phyloP scores from a whole-genome alignment of 208 protist species.

The Trypanosoma melophagium region DNA sequence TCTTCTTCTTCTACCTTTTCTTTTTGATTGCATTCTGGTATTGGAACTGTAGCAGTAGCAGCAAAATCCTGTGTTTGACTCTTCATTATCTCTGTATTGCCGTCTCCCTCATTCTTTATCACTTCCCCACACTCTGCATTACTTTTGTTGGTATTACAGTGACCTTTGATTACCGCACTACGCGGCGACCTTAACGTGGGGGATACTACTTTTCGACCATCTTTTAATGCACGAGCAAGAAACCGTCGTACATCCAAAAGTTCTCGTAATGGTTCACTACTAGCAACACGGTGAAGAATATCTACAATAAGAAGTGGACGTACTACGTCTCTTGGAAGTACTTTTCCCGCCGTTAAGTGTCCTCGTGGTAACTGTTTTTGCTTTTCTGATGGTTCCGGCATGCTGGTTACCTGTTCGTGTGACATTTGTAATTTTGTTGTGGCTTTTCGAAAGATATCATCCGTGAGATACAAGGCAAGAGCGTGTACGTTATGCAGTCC shows the following conservation, averaged over 20 bases:
- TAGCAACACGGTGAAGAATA: conserved; percentile 57
- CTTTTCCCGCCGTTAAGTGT: conserved; percentile 18
- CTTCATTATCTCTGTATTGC: too few species aligned
- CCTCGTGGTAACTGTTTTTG: not conserved
- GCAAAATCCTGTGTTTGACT: too few species aligned
- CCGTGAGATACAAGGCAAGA: conserved; percentile 54
- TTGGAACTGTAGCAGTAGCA: not conserved
- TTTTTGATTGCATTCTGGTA: not conserved
- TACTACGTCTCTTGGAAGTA: conserved; percentile 28
- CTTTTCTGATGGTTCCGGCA: not conserved
- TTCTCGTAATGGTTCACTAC: conserved; percentile 26
- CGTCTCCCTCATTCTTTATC: not conserved
- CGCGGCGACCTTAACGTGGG: too few species aligned
- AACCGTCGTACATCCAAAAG: conserved; percentile 16
- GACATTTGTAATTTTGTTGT: conserved; percentile 14
- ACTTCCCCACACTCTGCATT: not conserved
- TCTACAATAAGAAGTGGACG: conserved; percentile 60
- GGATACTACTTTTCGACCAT: not conserved
- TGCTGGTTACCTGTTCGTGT: not conserved
- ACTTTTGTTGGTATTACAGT: too few species aligned
- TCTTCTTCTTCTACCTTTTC: conserved; percentile 1
- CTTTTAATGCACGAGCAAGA: not conserved
- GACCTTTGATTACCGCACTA: not conserved
- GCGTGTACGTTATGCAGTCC: conserved; percentile 52
- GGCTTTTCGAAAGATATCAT: conserved; percentile 67